Evolutionary conservation across 495 filamentous ascomycete genomes (phyloP).

Genomic region (Echria macrotheca): DNA sequence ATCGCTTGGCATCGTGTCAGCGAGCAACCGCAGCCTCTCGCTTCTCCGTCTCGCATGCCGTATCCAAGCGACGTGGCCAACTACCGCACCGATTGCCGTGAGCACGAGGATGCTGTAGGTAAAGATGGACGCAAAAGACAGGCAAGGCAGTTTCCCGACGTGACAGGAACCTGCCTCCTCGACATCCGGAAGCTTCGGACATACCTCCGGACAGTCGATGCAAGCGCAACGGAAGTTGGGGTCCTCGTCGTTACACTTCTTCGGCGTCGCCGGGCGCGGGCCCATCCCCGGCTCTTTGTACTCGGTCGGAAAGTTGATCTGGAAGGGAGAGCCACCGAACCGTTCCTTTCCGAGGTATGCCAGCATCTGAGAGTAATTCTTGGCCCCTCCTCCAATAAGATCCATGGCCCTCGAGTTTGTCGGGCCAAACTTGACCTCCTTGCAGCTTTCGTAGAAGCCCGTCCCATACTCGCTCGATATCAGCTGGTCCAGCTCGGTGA

Average conservation of each 20-base stretch:
- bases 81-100: conserved; percentile 57
- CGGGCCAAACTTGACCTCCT: conserved; percentile 94
- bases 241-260: conserved; percentile 84
- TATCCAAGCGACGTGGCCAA: conserved; percentile 68
- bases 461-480: conserved; percentile 79
- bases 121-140: conserved; percentile 86
- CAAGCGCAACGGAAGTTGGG: conserved; percentile 84
- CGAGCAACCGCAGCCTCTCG: conserved; percentile 77
- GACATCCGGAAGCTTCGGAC: conserved; percentile 72
- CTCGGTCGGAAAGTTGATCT: conserved; percentile 82
- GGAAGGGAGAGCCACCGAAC: conserved; percentile 84
- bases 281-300: conserved; percentile 60
- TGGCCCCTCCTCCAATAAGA: conserved; percentile 91
- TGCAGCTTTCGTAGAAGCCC: conserved; percentile 94
- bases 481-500: conserved; percentile 87
- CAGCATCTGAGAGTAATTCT: conserved; percentile 77
- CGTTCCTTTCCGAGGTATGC: conserved; percentile 92
- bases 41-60: conserved; percentile 66
- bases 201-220: conserved; percentile 82
- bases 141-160: conserved; percentile 79
- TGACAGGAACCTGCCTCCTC: conserved; percentile 62
- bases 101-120: conserved; percentile 72
- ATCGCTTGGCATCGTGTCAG: conserved; percentile 76
- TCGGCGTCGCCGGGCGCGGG: conserved; percentile 58
- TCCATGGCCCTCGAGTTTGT: conserved; percentile 90